These are phyloP conservation scores for Entomortierella chlamydospora DNA, from an alignment of 192 early-diverging fungal species.

Conservation along the genomic window DNA sequence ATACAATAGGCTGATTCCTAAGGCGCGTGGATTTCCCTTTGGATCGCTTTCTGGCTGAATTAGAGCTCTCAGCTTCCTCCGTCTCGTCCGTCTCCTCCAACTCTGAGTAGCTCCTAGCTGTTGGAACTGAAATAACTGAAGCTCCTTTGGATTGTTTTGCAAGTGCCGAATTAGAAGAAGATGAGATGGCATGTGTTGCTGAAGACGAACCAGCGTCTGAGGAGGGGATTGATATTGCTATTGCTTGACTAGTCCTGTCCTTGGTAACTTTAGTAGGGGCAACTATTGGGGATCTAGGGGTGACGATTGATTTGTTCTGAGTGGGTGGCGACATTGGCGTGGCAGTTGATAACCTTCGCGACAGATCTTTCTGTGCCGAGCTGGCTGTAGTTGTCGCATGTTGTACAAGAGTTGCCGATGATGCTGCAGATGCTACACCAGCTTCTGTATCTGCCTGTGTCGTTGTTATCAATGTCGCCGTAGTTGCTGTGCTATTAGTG, in stretches of 20 bases:
- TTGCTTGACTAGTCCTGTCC: neutral
- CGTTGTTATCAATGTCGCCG: neutral
- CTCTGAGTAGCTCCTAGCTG: constrained; percentile 5
- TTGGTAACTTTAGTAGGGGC: neutral
- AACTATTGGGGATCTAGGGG: constrained; percentile 23
- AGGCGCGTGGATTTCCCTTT: constrained; percentile 15
- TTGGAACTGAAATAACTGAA: constrained; percentile 35
- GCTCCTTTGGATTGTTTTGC: constrained; percentile 11
- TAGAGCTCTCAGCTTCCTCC: neutral
- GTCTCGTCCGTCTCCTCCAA: constrained; percentile 16
- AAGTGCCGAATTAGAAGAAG: neutral
- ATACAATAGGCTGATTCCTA: neutral
- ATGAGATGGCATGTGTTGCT: neutral
- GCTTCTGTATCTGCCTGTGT: neutral
- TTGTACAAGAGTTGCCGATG: neutral
- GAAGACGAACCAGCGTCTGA: constrained; percentile 5
- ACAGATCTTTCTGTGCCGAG: neutral
- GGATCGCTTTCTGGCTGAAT: constrained; percentile 16
- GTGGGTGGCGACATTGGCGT: constrained; percentile 14
- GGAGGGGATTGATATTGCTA: neutral
- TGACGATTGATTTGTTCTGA: neutral
- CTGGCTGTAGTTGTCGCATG: neutral
- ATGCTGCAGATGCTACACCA: neutral
- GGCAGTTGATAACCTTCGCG: constrained; percentile 16
- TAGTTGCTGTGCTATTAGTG: neutral